These are phyloP conservation scores for Nigrospora oryzae DNA, from an alignment of 2,329 filamentous ascomycete genomes.

Conservation along the genomic window DNA sequence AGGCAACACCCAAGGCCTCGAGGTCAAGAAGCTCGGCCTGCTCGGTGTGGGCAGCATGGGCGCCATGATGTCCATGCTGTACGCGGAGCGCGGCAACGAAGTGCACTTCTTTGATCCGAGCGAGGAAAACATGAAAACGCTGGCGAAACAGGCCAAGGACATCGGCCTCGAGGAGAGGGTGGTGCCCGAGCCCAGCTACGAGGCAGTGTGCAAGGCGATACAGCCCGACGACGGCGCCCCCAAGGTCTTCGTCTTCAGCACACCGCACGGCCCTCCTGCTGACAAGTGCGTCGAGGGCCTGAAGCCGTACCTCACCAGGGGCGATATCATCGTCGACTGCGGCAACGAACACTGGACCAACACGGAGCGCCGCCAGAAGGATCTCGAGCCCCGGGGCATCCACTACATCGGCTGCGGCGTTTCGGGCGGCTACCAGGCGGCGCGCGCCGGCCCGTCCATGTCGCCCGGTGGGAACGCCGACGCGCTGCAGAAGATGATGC, in stretches of 20 bases:
- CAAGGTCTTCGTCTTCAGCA: constrained; percentile 42
- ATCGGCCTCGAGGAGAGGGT: constrained; percentile 19
- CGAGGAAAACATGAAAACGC: constrained; percentile 34
- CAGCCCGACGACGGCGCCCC: constrained; percentile 22
- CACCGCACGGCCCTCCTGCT: constrained; percentile 35
- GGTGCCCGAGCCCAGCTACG: constrained; percentile 30
- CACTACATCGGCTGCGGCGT: constrained; percentile 61
- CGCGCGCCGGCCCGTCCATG: constrained; percentile 57
- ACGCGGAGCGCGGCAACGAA: constrained; percentile 45
- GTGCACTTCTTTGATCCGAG: constrained; percentile 47
- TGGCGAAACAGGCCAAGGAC: constrained; percentile 23
- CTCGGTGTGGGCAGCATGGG: constrained; percentile 53
- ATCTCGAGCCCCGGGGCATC: constrained; percentile 47
- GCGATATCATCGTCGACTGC: constrained; percentile 61
- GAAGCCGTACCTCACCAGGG: constrained; percentile 40
- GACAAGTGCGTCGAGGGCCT: constrained; percentile 27
- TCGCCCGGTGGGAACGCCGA: constrained; percentile 54
- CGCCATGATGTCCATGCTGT: constrained; percentile 48
- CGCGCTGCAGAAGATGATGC: constrained; percentile 49
- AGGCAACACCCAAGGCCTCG: neutral
- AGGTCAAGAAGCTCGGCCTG: constrained; percentile 32
- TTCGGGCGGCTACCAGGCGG: constrained; percentile 61
- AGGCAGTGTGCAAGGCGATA: constrained; percentile 38
- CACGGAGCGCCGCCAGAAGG: constrained; percentile 54
- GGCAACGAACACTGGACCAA: constrained; percentile 60